Percentiles rank a stretch among this genome's conserved stretches.
These are phyloP conservation scores for Lablab purpureus DNA, from an alignment of 306 rosid species.

Conservation along the genomic window DNA sequence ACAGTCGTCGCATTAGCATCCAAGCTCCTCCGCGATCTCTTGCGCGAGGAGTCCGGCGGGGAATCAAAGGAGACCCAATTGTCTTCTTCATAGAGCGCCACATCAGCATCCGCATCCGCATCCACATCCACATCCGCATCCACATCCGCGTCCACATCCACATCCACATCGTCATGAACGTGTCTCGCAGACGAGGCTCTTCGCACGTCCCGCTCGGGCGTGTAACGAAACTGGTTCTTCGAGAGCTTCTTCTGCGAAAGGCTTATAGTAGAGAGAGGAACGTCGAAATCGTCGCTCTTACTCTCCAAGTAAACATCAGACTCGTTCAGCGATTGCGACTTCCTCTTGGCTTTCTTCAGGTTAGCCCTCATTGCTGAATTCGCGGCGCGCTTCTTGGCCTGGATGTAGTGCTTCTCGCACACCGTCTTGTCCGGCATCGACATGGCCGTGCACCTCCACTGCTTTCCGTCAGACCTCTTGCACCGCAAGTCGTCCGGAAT, in stretches of 20 bases:
- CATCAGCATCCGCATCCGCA: conserved; percentile 20
- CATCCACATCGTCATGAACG: conserved; percentile 39
- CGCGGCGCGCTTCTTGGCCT: conserved; percentile 97
- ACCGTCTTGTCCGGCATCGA: conserved; percentile 99
- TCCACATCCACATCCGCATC: neutral
- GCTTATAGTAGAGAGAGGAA: conserved; percentile 53
- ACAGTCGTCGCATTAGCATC: conserved; percentile 76
- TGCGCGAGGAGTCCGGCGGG: conserved; percentile 65
- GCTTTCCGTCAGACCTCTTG: conserved; percentile 98
- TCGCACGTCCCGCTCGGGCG: conserved; percentile 49
- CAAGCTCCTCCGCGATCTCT: conserved; percentile 61
- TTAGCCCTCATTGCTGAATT: conserved; percentile 98
- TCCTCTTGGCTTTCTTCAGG: conserved; percentile 88
- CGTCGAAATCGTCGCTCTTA: conserved; percentile 80
- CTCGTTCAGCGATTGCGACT: conserved; percentile 63
- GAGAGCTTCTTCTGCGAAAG: conserved; percentile 68
- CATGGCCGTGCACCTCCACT: conserved; percentile 97
- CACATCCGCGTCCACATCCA: conserved; percentile 18
- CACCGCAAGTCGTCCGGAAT: conserved; percentile 96
- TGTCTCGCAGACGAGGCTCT: conserved; percentile 51
- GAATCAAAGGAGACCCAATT: conserved; percentile 66
- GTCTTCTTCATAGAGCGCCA: conserved; percentile 65
- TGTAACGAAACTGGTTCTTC: conserved; percentile 69
- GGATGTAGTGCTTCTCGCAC: conserved; percentile 97
- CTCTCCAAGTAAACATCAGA: conserved; percentile 69